A percentile compares a stretch with the other conserved stretches of the same genome.
phyloP scores from a whole-genome alignment of 2,329 filamentous ascomycete genomes.

The Arthrobotrys sinensis region DNA sequence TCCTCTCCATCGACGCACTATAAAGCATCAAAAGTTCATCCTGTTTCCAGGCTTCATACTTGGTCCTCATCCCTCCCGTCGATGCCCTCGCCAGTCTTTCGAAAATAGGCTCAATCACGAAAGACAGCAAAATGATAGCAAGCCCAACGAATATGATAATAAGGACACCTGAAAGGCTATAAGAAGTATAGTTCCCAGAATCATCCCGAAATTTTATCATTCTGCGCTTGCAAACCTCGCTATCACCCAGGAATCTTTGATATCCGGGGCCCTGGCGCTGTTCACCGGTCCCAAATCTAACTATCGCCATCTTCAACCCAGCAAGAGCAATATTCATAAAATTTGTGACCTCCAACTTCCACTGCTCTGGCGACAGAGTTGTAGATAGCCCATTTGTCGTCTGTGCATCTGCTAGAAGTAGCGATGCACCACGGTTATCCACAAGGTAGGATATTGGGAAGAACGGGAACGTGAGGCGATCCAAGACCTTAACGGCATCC shows the following conservation, averaged over 20 bases:
- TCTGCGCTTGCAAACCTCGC: conserved; percentile 24
- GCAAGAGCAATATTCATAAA: conserved; percentile 29
- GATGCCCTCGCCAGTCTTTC: conserved; percentile 7
- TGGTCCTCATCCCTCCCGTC: neutral
- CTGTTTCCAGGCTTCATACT: conserved; percentile 23
- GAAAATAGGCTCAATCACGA: conserved; percentile 23
- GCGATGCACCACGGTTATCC: conserved; percentile 1
- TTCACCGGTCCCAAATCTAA: conserved; percentile 24
- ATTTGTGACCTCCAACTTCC: conserved; percentile 30
- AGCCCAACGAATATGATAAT: conserved; percentile 5
- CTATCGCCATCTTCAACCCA: conserved; percentile 19
- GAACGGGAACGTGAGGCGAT: conserved; percentile 8
- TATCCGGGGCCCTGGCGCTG: neutral
- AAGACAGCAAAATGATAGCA: conserved; percentile 12
- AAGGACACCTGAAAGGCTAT: conserved; percentile 8
- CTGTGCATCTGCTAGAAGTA: conserved; percentile 27
- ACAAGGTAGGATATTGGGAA: conserved; percentile 29
- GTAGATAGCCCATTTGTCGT: neutral
- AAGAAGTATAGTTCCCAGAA: conserved; percentile 3
- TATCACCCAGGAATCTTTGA: neutral
- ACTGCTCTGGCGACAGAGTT: conserved; percentile 18
- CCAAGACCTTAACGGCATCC: neutral
- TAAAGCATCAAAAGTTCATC: conserved; percentile 28
- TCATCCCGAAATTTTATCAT: conserved; percentile 30
- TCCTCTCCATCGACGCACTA: conserved; percentile 2